phyloP scores from a whole-genome alignment of 75 land plant species.

The Isoetes taiwanensis region DNA sequence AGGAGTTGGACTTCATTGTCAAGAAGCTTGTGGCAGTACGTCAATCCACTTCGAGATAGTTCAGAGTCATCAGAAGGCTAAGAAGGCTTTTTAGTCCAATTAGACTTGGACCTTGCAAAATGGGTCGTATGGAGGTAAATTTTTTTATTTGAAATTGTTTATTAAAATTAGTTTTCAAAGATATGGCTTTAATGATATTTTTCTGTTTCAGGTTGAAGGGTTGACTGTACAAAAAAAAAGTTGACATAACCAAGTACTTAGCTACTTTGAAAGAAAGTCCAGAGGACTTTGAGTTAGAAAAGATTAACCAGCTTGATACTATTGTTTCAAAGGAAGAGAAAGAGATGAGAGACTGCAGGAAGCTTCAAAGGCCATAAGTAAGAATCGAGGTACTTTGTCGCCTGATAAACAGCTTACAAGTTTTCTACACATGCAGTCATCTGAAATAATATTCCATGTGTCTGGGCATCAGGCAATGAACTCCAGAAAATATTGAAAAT shows the following conservation, averaged over 20 bases:
- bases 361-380: too few relatives aligned
- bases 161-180: not conserved
- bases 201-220: constrained; percentile 51
- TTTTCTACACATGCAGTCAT: too few relatives aligned
- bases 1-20: constrained; percentile 42
- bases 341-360: constrained; percentile 38
- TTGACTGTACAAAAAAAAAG: constrained; percentile 35
- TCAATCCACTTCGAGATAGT: constrained; percentile 35
- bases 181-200: not conserved
- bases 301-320: constrained; percentile 44
- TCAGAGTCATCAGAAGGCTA: constrained; percentile 44
- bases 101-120: constrained; percentile 73
- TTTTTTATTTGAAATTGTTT: not conserved
- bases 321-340: constrained; percentile 41
- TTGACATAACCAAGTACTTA: constrained; percentile 55
- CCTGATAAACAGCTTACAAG: too few relatives aligned
- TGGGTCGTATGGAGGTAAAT: too few relatives aligned
- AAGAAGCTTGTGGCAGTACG: constrained; percentile 36
- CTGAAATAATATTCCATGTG: too few relatives aligned
- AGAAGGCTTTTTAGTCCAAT: constrained; percentile 32
- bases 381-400: too few relatives aligned
- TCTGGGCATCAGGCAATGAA: constrained; percentile 41
- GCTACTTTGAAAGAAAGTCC: constrained; percentile 55
- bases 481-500: constrained; percentile 82
- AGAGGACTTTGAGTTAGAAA: constrained; percentile 42